Base-by-base conservation (phyloP, 768 basidiomycete genomes). In the Epithele typhae region DNA sequence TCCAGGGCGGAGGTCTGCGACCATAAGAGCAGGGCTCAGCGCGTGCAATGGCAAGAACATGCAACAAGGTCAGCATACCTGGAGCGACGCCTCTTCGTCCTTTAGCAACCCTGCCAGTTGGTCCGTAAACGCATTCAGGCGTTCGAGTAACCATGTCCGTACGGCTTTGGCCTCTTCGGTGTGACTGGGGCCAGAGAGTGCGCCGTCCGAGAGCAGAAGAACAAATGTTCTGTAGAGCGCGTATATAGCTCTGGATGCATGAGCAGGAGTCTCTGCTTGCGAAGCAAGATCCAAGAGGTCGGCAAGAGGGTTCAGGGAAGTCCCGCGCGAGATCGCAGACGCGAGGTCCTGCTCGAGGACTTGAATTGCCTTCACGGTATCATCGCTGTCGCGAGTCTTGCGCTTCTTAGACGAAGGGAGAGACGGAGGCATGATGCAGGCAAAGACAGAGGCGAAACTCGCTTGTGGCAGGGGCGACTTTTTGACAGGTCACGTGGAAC, bases 171-270 rank as follows among this genome's bases (percentile, higher is more conserved):
- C 75, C 14, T 75, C 77, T 22, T 79, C 81, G 25, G 77, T 69
- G 14, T 71, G 73, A n/a, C 45, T 45, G 4, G 45, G 43, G 22
- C 69, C 68, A 25, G 69, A 70, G 12, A 92, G 67, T 52, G 81
- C 79, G 3, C 81, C 78, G 24, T 73, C 72, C 3, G 72, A 62
- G 39, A 92, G 74, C 27, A 88, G 66, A 18, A 74, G 55, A 8
- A 87, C 78, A 60, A 91, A 92, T 11, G 84, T 72, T 32, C 93
- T 70, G 63, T 95, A 93, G 5, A 87, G 63, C 0, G 91, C 84
- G 65, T 92, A 95, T 15, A 92, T 75, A 1, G 78, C 82, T 61
- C 87, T 92, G 46, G 76, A 86, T 12, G 81, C 76, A 23, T 78
- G 73, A 52, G 74, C 73, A 0, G 87, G 68, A 33, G 80, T 74